Percentiles rank a stretch among this genome's conserved stretches.
Conservation (phyloP, 208 protist species). For the Phytomonas sp. region DNA sequence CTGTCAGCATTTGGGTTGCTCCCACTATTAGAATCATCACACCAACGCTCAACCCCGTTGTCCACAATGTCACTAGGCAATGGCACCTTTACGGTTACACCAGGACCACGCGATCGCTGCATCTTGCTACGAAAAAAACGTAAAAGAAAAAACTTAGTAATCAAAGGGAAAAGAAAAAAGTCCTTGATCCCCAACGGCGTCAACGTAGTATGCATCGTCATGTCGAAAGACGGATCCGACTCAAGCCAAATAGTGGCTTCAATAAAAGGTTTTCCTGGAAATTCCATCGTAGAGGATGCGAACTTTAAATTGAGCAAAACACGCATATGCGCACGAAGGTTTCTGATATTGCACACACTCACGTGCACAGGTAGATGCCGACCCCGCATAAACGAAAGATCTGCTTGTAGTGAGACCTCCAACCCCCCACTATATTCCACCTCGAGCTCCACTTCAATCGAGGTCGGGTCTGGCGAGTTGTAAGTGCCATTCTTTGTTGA, state of each 20-base stretch:
- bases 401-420: slow-evolving; percentile 50
- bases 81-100: background rate
- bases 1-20: background rate
- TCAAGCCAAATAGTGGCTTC: slow-evolving; percentile 65
- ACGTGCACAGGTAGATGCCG: slow-evolving; percentile 62
- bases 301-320: slow-evolving; percentile 46
- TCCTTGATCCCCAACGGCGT: slow-evolving; percentile 53
- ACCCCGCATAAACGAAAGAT: slow-evolving; percentile 64
- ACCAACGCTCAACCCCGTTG: background rate
- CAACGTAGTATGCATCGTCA: slow-evolving; percentile 53
- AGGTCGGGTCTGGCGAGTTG: background rate
- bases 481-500: background rate
- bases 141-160: slow-evolving; percentile 58
- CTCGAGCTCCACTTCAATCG: slow-evolving; percentile 65
- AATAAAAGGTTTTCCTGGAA: slow-evolving; percentile 51
- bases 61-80: background rate
- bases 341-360: slow-evolving; percentile 44
- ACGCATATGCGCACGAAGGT: slow-evolving; percentile 36
- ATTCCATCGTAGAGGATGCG: slow-evolving; percentile 58
- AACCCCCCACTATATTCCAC: slow-evolving; percentile 72
- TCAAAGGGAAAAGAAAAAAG: slow-evolving; percentile 58
- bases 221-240: slow-evolving; percentile 75
- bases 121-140: slow-evolving; percentile 43
- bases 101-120: slow-evolving; percentile 12
- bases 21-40: background rate